phyloP scores from a whole-genome alignment of 2,329 filamentous ascomycete genomes.

The Colletotrichum cuscutae region DNA sequence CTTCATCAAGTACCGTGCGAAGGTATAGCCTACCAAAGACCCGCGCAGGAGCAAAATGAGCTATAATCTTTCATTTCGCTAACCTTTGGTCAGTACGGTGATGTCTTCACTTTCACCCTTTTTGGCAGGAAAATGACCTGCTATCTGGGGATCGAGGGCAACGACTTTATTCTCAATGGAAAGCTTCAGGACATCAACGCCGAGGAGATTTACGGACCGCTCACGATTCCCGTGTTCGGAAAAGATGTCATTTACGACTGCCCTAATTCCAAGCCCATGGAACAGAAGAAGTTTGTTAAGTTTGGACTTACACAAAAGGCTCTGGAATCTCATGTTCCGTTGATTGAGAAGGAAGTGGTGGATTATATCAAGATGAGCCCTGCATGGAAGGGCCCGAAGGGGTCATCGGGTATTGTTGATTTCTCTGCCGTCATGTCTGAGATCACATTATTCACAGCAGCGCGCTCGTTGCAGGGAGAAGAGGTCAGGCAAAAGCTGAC shows the following conservation, averaged over 20 bases:
- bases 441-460: constrained; percentile 85
- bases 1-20: background rate
- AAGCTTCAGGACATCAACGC: constrained; percentile 63
- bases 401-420: background rate
- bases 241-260: constrained; percentile 86
- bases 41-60: too few species aligned
- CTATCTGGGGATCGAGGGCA: constrained; percentile 49
- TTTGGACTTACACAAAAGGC: constrained; percentile 74
- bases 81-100: background rate
- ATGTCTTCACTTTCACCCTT: background rate
- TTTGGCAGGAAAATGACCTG: background rate
- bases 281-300: constrained; percentile 88
- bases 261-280: constrained; percentile 86
- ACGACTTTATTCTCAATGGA: constrained; percentile 67
- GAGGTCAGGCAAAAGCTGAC: constrained; percentile 80
- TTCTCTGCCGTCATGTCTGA: constrained; percentile 66
- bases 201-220: constrained; percentile 63
- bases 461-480: constrained; percentile 78
- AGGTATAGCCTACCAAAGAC: background rate
- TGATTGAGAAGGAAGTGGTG: constrained; percentile 76
- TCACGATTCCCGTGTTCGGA: constrained; percentile 73
- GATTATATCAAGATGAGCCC: background rate
- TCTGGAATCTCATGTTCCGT: constrained; percentile 72
- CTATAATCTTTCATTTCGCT: too few species aligned
- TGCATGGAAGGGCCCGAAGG: background rate